These are phyloP conservation scores for Cyberlindnera sargentensis DNA, from an alignment of 805 yeast species.

Conservation along the genomic window DNA sequence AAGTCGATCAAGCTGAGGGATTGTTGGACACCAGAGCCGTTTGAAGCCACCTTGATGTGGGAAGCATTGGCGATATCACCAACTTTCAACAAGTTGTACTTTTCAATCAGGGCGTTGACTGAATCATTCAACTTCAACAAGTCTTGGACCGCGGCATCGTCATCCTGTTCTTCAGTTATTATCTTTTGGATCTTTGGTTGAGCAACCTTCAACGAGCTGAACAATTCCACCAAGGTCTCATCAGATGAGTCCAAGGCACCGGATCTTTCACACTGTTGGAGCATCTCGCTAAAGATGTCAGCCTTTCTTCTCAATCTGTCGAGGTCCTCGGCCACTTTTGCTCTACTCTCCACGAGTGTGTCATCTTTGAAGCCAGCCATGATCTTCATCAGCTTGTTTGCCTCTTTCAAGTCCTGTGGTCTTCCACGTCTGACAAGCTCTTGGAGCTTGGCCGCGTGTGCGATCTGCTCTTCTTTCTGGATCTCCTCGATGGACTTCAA, in stretches of 20 bases:
- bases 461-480: slow-evolving; percentile 86
- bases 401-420: slow-evolving; percentile 93
- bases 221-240: slow-evolving; percentile 77
- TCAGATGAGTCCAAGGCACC: slow-evolving; percentile 32
- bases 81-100: slow-evolving; percentile 55
- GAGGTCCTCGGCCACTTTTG: slow-evolving; percentile 75
- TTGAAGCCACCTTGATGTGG: slow-evolving; percentile 34
- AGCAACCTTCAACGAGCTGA: slow-evolving; percentile 69
- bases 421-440: slow-evolving; percentile 92
- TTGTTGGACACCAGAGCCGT: slow-evolving; percentile 25
- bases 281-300: slow-evolving; percentile 83
- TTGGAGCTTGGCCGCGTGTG: slow-evolving; percentile 91
- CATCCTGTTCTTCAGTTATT: slow-evolving; percentile 70
- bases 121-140: slow-evolving; percentile 67
- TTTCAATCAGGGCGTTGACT: slow-evolving; percentile 60
- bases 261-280: slow-evolving; percentile 40
- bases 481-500: slow-evolving; percentile 85
- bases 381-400: slow-evolving; percentile 92
- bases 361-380: slow-evolving; percentile 98
- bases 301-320: slow-evolving; percentile 80
- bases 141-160: slow-evolving; percentile 58
- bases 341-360: slow-evolving; percentile 53
- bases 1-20: slow-evolving; percentile 64
- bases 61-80: slow-evolving; percentile 57
- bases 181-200: slow-evolving; percentile 84